Evolutionary conservation across 768 basidiomycete species (phyloP), one percentile per base, ranked within the genome.

Genomic region (Zangia roseola): DNA sequence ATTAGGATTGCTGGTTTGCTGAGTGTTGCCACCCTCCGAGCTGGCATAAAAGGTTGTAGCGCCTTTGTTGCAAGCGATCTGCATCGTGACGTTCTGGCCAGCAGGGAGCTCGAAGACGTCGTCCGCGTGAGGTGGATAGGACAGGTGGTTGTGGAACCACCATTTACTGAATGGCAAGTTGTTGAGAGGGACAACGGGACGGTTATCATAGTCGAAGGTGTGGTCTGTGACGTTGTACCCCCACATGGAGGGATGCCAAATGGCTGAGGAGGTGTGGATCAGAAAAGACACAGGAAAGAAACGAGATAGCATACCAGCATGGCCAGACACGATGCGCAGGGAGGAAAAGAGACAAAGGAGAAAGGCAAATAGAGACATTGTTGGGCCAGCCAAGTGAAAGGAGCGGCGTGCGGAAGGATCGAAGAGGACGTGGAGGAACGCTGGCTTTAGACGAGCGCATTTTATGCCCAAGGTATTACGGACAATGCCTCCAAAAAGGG

Each of bases 91-190:
- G 9, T 65, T 68, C 50, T 78, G 57, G 26, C 85, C 85, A 0
- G 78, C 85, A 0, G 80, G 80, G 25, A 87, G 76, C 33, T 78
- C 71, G 55, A 85, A 82, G 57, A 82, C 61, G 63, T 84, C 81
- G 2, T 72, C 72, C 0, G 67, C 55, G 59, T 82, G 73, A 2
- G 86, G 85, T 0, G 85, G 84, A 48, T 74, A 64, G 49, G 64
- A 69, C 40, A 85, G 76, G 60, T 84, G 83, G 43, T 69, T 69
- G 57, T 86, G 82, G 65, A 85, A 83, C 85, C 84, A 80, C 74
- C 76, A 74, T 6, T 76, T 63, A 53, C 58, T 63, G 69, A 67
- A 80, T 45, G 58, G 70, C 63, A 45, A 68, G 71, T 49, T 59
- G 42, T 49, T 35, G 23, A 76, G 69, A 3, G 77, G 75, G 0